Evolutionary conservation across 2,329 filamentous ascomycete genomes (phyloP), one percentile per base, ranked within the genome.

Genomic region (Mollisiaceae sp.): DNA sequence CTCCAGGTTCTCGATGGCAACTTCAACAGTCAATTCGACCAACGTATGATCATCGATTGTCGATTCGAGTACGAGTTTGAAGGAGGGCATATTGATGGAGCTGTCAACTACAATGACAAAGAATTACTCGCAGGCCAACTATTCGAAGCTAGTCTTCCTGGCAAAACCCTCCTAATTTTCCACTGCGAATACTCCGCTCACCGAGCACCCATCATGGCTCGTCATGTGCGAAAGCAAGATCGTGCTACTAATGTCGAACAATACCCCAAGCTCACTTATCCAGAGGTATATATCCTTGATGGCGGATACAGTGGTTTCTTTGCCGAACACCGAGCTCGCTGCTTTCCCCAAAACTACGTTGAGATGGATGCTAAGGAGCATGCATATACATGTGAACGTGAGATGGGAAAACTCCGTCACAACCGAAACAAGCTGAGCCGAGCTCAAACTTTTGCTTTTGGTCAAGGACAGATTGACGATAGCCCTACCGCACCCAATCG

Each of bases 141-240:
- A 58, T 97, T 99, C 78, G 81, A 87, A 64, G 72, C 77, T 36
- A 83, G 85, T 20, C 87, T 89, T 73, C 81, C 86, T 56, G 86
- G 89, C 59, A 90, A 88, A 71, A 95, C 93, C 0, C 83, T 97
- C 12, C 80, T 99, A 68, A 89, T 99, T 71, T 92, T 99, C 74
- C 95, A 99, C 81, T 99, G 95, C 86, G 95, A 99, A 80, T 99
- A 98, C 80, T 98, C 95, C 39, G 94, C 93, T 45, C 94, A 98
- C 78, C 92, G 95, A 68, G 95, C 95, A 55, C 95, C 95, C 56
- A 89, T 97, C 69, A 98, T 98, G 91, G 95, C 95, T 59, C 93
- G 95, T 74, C 93, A 93, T 78, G 88, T 99, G 67, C 94, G 95
- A 71, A 90, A 93, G 67, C 89, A 92, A 76, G 95, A 99, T 79